A percentile compares a stretch with the other conserved stretches of the same genome.
These are phyloP conservation scores for Dendrobium huoshanense DNA, from an alignment of 106 monocot species.

Conservation along the genomic window DNA sequence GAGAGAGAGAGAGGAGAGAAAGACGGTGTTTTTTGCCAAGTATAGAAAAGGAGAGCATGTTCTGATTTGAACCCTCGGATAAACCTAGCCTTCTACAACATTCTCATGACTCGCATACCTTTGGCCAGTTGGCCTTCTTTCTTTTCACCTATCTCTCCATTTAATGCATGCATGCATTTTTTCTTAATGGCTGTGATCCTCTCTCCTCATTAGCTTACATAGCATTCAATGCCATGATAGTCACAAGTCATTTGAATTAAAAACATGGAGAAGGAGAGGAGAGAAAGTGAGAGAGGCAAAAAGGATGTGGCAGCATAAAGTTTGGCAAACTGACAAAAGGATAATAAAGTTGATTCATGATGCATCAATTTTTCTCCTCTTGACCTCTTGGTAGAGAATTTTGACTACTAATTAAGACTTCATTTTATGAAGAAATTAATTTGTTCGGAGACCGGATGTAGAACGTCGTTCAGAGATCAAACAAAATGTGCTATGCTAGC, in stretches of 20 bases:
- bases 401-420: too few relatives aligned
- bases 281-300: conserved; percentile 2
- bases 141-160: neutral
- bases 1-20: neutral
- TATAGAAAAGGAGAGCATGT: conserved; percentile 7
- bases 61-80: conserved; percentile 13
- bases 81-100: neutral
- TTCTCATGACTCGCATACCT: neutral
- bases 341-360: neutral
- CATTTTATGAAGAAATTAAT: too few relatives aligned
- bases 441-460: too few relatives aligned
- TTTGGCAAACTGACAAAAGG: neutral
- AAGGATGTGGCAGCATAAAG: neutral
- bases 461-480: too few relatives aligned
- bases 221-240: conserved; percentile 14
- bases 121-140: neutral
- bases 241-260: conserved; percentile 10
- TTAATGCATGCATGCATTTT: conserved; percentile 10
- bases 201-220: neutral
- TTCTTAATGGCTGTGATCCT: conserved; percentile 1
- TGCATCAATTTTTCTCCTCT: neutral
- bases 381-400: too few relatives aligned
- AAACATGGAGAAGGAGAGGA: neutral
- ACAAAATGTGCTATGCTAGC: too few relatives aligned
- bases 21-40: neutral